Conservation (phyloP, 768 basidiomycete genomes). For the Tricholoma terreum region DNA sequence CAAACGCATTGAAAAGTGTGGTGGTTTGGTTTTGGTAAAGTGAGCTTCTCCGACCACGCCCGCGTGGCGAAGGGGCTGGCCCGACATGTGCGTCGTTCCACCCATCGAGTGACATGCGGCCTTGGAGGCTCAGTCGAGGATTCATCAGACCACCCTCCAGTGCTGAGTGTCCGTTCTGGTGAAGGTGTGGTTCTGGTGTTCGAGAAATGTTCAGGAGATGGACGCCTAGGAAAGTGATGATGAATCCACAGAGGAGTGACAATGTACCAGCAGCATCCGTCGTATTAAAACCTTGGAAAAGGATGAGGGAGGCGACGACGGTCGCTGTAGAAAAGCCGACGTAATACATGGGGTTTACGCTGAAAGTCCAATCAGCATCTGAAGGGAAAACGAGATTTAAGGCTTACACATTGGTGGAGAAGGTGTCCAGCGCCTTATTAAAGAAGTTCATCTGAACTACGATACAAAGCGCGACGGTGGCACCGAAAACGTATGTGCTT, state of each 20-base stretch:
- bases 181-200: slow-evolving; percentile 42
- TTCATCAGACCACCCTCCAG: slow-evolving; percentile 70
- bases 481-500: slow-evolving; percentile 94
- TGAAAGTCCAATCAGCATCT: slow-evolving; percentile 25
- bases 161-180: slow-evolving; percentile 39
- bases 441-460: slow-evolving; percentile 94
- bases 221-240: slow-evolving; percentile 95
- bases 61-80: slow-evolving; percentile 27
- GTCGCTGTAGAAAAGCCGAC: slow-evolving; percentile 95
- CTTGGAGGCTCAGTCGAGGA: slow-evolving; percentile 77
- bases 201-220: slow-evolving; percentile 87
- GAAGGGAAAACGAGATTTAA: neutral
- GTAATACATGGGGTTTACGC: slow-evolving; percentile 97
- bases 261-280: slow-evolving; percentile 76
- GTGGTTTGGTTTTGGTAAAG: slow-evolving; percentile 62
- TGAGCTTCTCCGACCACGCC: slow-evolving; percentile 60
- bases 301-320: slow-evolving; percentile 89
- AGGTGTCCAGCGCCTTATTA: slow-evolving; percentile 96
- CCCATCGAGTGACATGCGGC: slow-evolving; percentile 76
- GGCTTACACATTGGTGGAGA: slow-evolving; percentile 95
- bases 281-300: slow-evolving; percentile 98
- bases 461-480: slow-evolving; percentile 81
- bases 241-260: slow-evolving; percentile 86
- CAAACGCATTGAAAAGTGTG: slow-evolving; percentile 77
- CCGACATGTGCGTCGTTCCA: slow-evolving; percentile 46